A percentile compares a stretch with the other conserved stretches of the same genome.
Evolutionary conservation across 1,139 yeast genomes (phyloP).

Genomic region (Petasospora fabianii): DNA sequence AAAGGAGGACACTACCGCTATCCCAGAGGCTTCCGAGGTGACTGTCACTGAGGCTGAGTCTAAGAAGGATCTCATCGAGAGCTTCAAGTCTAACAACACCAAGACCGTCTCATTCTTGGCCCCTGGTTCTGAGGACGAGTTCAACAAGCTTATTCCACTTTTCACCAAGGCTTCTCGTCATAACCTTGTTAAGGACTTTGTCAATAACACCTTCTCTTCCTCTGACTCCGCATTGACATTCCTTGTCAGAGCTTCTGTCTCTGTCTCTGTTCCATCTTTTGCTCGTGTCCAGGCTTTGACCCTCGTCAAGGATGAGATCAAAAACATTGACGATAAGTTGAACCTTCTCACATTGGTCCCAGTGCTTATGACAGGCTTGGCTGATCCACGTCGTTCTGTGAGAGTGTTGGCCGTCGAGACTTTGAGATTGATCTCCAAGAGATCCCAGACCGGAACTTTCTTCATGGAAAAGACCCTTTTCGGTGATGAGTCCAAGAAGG

Average conservation of each 20-base stretch:
- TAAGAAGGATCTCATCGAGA: conserved; percentile 30
- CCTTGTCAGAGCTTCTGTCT: conserved; percentile 51
- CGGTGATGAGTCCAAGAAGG: conserved; percentile 42
- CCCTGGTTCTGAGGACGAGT: conserved; percentile 39
- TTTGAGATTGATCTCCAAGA: conserved; percentile 32
- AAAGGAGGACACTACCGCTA: conserved; percentile 11
- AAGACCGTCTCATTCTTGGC: conserved; percentile 23
- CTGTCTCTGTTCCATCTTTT: conserved; percentile 54
- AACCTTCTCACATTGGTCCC: conserved; percentile 44
- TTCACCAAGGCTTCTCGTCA: conserved; percentile 41
- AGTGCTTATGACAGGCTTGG: conserved; percentile 36
- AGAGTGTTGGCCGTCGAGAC: conserved; percentile 33
- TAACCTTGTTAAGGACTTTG: conserved; percentile 32
- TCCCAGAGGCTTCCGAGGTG: conserved; percentile 25
- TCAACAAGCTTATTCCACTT: conserved; percentile 38
- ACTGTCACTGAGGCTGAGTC: conserved; percentile 24
- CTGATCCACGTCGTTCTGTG: conserved; percentile 37
- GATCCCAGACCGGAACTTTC: conserved; percentile 39
- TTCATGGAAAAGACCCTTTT: conserved; percentile 41
- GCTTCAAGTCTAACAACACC: conserved; percentile 28
- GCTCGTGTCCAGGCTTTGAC: conserved; percentile 48
- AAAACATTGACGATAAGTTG: conserved; percentile 33
- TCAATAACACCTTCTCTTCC: conserved; percentile 33
- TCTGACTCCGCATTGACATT: conserved; percentile 49
- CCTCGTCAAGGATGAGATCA: conserved; percentile 36